Evolutionary conservation across 2,329 filamentous ascomycete species (phyloP), one percentile per base, ranked within the genome.

Genomic region (Trichoderma oligosporum): DNA sequence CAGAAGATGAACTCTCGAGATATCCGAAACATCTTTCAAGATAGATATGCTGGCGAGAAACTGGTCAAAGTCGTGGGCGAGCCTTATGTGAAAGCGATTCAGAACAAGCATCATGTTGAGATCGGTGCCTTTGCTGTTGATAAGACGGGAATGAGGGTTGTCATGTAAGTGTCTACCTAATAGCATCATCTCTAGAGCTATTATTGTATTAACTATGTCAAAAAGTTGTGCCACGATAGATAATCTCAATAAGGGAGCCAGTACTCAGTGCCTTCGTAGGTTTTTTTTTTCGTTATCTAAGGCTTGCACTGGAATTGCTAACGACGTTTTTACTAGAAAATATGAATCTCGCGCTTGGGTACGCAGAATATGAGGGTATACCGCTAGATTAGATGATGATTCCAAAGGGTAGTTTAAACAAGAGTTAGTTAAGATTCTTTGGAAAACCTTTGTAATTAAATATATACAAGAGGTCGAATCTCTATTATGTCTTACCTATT

Each of bases 1-100:
- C 82, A 93, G 73, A 82, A 84, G 60, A 95, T 97, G 89, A 89
- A 85, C 2, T 92, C 89, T 39, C 87, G 94, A 52, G 92, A 97
- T 70, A 91, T 99, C 65, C 85, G 94, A 61, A 90, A 96, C 68
- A 78, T 97, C 58, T 99, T 96, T 79, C 93, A 97, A 74, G 93
- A 97, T 67, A 84, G 93, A 22, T 99, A 96, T 68, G 93, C 93
- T 5, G 92, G 92, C 49, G 94, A 97, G 81, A 93, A 91, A 76
- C 85, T 99, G 14, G 87, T 99, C 70, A 96, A 94, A 81, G 84
- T 97, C 18, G 83, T 89, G 4, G 93, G 93, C 54, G 93, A 97
- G 72, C 94, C 93, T 3, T 77, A 86, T 9, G 93, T 97, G 57
- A 95, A 91, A 76, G 78, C 85, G 64, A 97, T 97, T 66, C 83